A percentile compares a stretch with the other conserved stretches of the same genome.
Evolutionary conservation across 2,329 filamentous ascomycete genomes (phyloP).

Genomic region (Beauveria varroae): DNA sequence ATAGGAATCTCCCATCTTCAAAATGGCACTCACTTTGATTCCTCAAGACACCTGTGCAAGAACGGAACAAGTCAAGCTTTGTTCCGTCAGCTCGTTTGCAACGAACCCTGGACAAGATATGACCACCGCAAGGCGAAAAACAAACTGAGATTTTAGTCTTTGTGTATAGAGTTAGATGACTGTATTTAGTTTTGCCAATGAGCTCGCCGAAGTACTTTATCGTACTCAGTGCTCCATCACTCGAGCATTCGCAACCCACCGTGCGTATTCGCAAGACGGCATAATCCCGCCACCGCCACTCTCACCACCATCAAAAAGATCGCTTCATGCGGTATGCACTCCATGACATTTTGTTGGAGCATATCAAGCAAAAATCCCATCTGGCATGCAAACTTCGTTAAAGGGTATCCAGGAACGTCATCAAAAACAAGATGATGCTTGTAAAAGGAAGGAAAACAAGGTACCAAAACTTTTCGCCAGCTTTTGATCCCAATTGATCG

Average conservation of each 20-base stretch:
- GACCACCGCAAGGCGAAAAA: background rate
- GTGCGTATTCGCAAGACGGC: background rate
- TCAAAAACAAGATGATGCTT: slow-evolving; percentile 1
- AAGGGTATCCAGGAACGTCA: slow-evolving; percentile 9
- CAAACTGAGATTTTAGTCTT: background rate
- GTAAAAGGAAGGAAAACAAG: background rate
- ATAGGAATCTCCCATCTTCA: too few species aligned
- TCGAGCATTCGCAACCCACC: background rate
- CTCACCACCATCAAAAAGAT: background rate
- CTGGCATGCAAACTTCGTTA: slow-evolving; percentile 7
- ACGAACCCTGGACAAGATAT: background rate
- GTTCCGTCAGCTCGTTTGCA: background rate
- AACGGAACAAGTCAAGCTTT: too few species aligned
- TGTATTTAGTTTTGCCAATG: background rate
- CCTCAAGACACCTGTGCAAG: too few species aligned
- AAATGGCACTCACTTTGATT: too few species aligned
- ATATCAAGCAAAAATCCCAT: background rate
- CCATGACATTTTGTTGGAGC: background rate
- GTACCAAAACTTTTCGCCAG: slow-evolving; percentile 11
- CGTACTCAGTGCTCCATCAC: background rate
- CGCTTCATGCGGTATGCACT: background rate
- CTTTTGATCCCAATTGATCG: slow-evolving; percentile 4
- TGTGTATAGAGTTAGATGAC: background rate
- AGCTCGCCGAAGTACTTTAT: background rate
- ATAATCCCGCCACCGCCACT: background rate